phyloP scores from a whole-genome alignment of 83 land plant species.

The Picea engelmannii region DNA sequence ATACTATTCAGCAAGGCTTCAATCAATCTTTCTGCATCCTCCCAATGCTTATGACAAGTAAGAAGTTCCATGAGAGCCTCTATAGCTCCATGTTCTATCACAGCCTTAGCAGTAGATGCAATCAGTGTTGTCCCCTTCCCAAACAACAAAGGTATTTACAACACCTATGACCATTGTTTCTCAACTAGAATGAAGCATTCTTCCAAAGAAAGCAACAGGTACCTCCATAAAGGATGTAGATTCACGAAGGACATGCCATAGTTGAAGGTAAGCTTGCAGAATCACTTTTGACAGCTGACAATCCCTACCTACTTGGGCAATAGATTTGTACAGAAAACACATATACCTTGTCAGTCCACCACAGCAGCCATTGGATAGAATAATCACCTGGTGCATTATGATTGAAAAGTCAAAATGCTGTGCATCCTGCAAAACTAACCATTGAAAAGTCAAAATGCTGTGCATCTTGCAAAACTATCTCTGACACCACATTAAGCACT shows the following conservation, averaged over 20 bases:
- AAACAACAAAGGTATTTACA: slow-evolving; percentile 79
- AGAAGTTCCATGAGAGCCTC: slow-evolving; percentile 49
- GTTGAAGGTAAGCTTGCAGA: too few species aligned
- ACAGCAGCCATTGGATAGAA: too few species aligned
- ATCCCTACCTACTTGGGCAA: slow-evolving; percentile 94
- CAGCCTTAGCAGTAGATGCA: slow-evolving; percentile 90
- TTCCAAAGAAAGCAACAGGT: slow-evolving; percentile 88
- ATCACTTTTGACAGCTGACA: slow-evolving; percentile 50
- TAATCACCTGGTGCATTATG: too few species aligned
- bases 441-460: too few species aligned
- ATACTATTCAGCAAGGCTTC: slow-evolving; percentile 92
- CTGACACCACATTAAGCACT: too few species aligned
- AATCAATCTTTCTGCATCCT: slow-evolving; percentile 82
- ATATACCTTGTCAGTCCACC: too few species aligned
- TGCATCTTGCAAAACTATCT: too few species aligned
- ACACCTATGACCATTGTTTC: slow-evolving; percentile 86
- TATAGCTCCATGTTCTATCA: too few species aligned
- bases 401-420: too few species aligned
- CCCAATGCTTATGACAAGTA: slow-evolving; percentile 90
- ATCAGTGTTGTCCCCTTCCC: slow-evolving; percentile 77
- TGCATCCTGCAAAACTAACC: too few species aligned
- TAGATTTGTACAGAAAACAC: slow-evolving; percentile 64
- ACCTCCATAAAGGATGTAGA: slow-evolving; percentile 90
- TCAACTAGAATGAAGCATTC: slow-evolving; percentile 76
- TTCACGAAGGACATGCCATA: slow-evolving; percentile 91